A percentile compares a stretch with the other conserved stretches of the same genome.
Conservation (phyloP, 2,329 filamentous ascomycete species). For the Nannizziopsis arthrosporioides region DNA sequence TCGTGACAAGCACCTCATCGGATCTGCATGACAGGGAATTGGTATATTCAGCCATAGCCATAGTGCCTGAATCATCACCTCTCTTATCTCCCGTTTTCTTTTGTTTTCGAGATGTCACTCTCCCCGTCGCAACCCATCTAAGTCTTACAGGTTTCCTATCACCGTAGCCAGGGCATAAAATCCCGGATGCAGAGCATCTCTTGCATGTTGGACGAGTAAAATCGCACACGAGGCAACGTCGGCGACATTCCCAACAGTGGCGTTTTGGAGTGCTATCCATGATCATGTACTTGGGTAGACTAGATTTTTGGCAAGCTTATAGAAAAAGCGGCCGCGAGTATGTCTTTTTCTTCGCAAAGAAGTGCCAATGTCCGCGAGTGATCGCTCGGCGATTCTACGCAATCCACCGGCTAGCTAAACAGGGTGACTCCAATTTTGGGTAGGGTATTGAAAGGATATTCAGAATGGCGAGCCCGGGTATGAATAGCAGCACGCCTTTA, state of each 20-base stretch:
- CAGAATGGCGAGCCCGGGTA: too few species aligned
- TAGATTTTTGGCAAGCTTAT: too few species aligned
- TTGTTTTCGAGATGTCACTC: conserved; percentile 23
- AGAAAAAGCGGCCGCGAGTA: too few species aligned
- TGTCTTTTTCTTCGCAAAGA: too few species aligned
- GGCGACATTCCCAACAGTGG: conserved; percentile 36
- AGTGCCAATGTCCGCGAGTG: too few species aligned
- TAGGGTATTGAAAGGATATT: too few species aligned
- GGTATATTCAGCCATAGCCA: neutral
- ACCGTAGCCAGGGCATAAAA: conserved; percentile 33
- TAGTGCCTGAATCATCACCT: neutral
- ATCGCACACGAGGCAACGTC: conserved; percentile 34
- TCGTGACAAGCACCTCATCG: neutral
- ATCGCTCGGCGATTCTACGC: too few species aligned
- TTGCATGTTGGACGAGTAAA: conserved; percentile 28
- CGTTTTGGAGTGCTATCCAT: conserved; percentile 12
- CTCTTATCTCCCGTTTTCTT: conserved; percentile 5
- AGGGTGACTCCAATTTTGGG: too few species aligned
- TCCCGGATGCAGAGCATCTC: conserved; percentile 25
- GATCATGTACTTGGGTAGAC: too few species aligned
- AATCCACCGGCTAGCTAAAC: too few species aligned
- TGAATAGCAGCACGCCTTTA: too few species aligned
- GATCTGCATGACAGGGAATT: neutral
- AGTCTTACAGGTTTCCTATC: conserved; percentile 25
- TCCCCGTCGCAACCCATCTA: conserved; percentile 33